Evolutionary conservation across 2,329 filamentous ascomycete genomes (phyloP), one percentile per base, ranked within the genome.

Genomic region (Alternaria sp.): DNA sequence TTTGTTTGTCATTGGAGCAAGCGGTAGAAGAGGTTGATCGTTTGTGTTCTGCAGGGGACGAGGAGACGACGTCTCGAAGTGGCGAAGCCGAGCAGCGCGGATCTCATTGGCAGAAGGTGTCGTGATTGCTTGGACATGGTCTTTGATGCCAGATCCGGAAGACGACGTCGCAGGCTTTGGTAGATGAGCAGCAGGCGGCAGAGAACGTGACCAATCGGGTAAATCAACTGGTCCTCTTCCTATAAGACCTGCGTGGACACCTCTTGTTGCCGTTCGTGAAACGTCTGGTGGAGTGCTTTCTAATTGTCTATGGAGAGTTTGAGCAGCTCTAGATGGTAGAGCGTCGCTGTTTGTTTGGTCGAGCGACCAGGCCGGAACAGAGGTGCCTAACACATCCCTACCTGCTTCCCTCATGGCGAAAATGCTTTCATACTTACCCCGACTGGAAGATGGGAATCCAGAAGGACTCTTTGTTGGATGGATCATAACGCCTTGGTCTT

Each of bases 41-140:
- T 26, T 32, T 34, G n/a, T 12, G 20, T 39, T 18, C 20, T 46
- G 30, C 3, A 20, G 9, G 28, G 30, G 44, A 11, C 26, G 9
- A 14, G 5, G n/a, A 20, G 55, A 30, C 24, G 38, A 30, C 5
- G 47, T 18, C 12, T 30, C 52, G 38, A 69, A 67, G 24, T 57
- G 59, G 41, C 53, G 48, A 39, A 69, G 46, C 26, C 64, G 62
- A 32, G 66, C 66, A 44, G 61, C 63, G 20, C 66, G 61, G 26
- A 66, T 54, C 4, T 64, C 54, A 26, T 30, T 57, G n/a, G 44
- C 20, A 22, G 43, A 22, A 12, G 30, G n/a, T 12, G 9, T n/a
- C 7, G 32, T 14, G 32, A 18, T n/a, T 24, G 49, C 2, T 24
- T 16, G 12, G 9, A 26, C 11, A 20, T 20, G 22, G 22, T 30